A percentile compares a stretch with the other conserved stretches of the same genome.
phyloP scores from a whole-genome alignment of 2,329 filamentous ascomycete genomes.

The Thelonectria rubi region DNA sequence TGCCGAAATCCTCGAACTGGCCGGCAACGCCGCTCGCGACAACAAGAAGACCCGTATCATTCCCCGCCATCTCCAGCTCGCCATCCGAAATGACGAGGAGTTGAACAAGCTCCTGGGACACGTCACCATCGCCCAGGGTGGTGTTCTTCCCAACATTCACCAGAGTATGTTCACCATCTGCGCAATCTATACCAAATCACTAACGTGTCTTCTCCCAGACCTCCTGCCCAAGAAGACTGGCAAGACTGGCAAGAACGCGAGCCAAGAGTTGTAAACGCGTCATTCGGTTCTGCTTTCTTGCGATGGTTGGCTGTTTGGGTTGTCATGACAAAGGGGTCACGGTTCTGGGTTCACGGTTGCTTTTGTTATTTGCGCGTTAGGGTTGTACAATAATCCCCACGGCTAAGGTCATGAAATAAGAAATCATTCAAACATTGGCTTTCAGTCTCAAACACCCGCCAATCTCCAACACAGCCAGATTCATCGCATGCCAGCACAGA shows the following conservation, averaged over 20 bases:
- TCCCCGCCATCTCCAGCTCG: conserved; percentile 96
- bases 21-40: conserved; percentile 97
- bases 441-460: no score
- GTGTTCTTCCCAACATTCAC: conserved; percentile 97
- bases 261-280: conserved; percentile 87
- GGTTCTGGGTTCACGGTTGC: conserved; percentile 77
- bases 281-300: conserved; percentile 61
- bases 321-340: conserved; percentile 85
- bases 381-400: conserved; percentile 80
- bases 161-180: conserved; percentile 75
- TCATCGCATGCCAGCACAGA: no score
- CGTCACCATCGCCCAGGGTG: conserved; percentile 96
- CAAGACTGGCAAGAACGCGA: conserved; percentile 91
- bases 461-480: no score
- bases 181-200: not conserved
- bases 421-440: conserved; percentile 61
- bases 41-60: conserved; percentile 99
- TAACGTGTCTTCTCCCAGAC: conserved; percentile 69
- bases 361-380: conserved; percentile 62
- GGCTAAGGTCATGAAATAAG: conserved; percentile 72
- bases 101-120: conserved; percentile 98
- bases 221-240: conserved; percentile 99
- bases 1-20: conserved; percentile 98
- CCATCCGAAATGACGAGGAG: conserved; percentile 99
- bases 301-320: conserved; percentile 71